Percentiles rank a stretch among this genome's conserved stretches.
These are phyloP conservation scores for Debaryomycetaceae sp. DNA, from an alignment of 1,139 yeast species.

Conservation along the genomic window DNA sequence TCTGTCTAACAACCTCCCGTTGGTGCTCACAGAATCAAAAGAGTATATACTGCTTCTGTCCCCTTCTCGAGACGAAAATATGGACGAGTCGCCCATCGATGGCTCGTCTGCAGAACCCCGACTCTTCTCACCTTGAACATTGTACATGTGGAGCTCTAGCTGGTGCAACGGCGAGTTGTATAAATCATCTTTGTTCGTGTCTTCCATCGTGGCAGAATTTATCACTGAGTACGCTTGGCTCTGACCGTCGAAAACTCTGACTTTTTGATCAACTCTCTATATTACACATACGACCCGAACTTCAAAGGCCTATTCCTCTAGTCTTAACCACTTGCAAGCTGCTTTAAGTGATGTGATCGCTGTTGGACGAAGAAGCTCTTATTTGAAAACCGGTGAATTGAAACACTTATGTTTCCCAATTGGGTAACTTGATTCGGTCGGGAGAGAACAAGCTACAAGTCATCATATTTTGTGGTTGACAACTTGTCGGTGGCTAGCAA, in stretches of 20 bases:
- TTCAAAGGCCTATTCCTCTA: too few species aligned
- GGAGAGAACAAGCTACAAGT: not conserved
- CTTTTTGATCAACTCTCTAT: not conserved
- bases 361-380: too few species aligned
- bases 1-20: slow-evolving; percentile 40
- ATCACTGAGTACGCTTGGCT: not conserved
- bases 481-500: not conserved
- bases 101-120: not conserved
- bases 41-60: slow-evolving; percentile 39
- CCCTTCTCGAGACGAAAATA: not conserved
- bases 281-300: not conserved
- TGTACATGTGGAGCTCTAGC: slow-evolving; percentile 14
- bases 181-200: slow-evolving; percentile 5
- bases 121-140: slow-evolving; percentile 1
- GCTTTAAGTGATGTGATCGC: too few species aligned
- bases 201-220: not conserved
- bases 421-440: not conserved
- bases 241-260: not conserved
- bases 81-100: not conserved
- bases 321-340: too few species aligned
- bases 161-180: slow-evolving; percentile 19
- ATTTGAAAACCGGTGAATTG: not conserved
- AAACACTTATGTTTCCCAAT: not conserved
- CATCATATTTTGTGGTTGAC: not conserved
- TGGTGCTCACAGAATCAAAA: slow-evolving; percentile 45